Percentiles rank a stretch among this genome's conserved stretches.
These are phyloP conservation scores for Solanum lignicaule DNA, from an alignment of 257 asterid species.

Conservation along the genomic window DNA sequence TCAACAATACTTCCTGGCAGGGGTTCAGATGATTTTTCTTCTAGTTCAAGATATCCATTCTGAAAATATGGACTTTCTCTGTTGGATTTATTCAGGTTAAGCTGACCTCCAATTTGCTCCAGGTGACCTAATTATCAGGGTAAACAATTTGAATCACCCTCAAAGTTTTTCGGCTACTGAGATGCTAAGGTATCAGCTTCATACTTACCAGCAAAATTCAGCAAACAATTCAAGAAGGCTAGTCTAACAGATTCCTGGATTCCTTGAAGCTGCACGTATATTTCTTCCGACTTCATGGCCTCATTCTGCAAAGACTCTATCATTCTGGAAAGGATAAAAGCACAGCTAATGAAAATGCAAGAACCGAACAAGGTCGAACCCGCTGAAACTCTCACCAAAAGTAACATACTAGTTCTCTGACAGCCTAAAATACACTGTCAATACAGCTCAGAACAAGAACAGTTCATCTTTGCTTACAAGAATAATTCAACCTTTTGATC, in stretches of 20 bases:
- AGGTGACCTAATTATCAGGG: conserved; percentile 54
- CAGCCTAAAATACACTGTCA: background rate
- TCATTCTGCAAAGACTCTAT: conserved; percentile 69
- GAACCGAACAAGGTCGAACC: background rate
- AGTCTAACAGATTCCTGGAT: conserved; percentile 89
- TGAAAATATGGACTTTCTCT: conserved; percentile 38
- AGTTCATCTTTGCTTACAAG: background rate
- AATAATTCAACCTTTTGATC: background rate
- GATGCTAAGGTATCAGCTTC: background rate
- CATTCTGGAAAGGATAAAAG: conserved; percentile 49
- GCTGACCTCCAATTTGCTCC: conserved; percentile 71
- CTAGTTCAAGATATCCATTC: conserved; percentile 58
- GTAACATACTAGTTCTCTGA: background rate
- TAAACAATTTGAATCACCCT: background rate
- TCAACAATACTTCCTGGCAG: conserved; percentile 78
- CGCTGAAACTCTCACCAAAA: background rate
- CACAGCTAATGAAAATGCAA: background rate
- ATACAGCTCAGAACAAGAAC: background rate
- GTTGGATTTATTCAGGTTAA: conserved; percentile 39
- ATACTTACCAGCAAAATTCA: conserved; percentile 79
- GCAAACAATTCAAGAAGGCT: conserved; percentile 78
- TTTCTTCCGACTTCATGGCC: conserved; percentile 70
- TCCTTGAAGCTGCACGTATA: conserved; percentile 68
- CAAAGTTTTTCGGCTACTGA: background rate
- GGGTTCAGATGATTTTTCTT: conserved; percentile 48